Conservation (phyloP, 768 basidiomycete species). For the Kondoa malvinella region DNA sequence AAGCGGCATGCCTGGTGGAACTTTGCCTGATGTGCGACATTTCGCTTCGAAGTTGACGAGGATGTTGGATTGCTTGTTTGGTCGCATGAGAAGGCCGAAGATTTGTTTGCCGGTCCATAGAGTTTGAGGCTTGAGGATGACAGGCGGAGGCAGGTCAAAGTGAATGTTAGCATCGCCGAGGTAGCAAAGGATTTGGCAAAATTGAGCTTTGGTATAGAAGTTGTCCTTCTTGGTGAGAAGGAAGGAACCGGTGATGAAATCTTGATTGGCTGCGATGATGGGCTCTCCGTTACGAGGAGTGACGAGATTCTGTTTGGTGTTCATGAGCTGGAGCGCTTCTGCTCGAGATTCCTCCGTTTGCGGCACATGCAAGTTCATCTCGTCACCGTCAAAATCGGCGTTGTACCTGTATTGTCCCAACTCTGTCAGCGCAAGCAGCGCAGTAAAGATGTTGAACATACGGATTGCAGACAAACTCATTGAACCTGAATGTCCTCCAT, state of each 20-base stretch:
- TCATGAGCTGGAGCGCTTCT: conserved; percentile 94
- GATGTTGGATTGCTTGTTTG: conserved; percentile 64
- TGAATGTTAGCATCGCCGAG: conserved; percentile 76
- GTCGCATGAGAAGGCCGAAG: conserved; percentile 93
- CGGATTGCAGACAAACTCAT: conserved; percentile 97
- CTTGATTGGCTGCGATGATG: conserved; percentile 97
- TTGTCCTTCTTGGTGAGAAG: conserved; percentile 80
- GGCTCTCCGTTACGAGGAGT: conserved; percentile 97
- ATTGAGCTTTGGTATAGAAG: conserved; percentile 83
- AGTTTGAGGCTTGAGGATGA: conserved; percentile 76
- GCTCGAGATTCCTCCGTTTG: conserved; percentile 97
- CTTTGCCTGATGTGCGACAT: conserved; percentile 51
- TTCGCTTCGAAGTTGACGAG: conserved; percentile 90
- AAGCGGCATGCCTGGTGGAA: conserved; percentile 36
- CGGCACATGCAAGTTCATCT: conserved; percentile 98
- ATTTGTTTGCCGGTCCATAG: conserved; percentile 98
- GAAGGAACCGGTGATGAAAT: conserved; percentile 97
- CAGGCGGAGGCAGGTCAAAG: conserved; percentile 87
- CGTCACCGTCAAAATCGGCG: conserved; percentile 98
- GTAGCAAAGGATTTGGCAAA: conserved; percentile 92
- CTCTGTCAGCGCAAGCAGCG: background rate
- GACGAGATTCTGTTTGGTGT: conserved; percentile 86
- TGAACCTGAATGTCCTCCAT: conserved; percentile 90
- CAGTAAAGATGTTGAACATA: conserved; percentile 11
- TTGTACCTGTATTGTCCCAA: conserved; percentile 45